Evolutionary conservation across 179 eudicot genomes (phyloP).

Genomic region (Camellia oleifera): DNA sequence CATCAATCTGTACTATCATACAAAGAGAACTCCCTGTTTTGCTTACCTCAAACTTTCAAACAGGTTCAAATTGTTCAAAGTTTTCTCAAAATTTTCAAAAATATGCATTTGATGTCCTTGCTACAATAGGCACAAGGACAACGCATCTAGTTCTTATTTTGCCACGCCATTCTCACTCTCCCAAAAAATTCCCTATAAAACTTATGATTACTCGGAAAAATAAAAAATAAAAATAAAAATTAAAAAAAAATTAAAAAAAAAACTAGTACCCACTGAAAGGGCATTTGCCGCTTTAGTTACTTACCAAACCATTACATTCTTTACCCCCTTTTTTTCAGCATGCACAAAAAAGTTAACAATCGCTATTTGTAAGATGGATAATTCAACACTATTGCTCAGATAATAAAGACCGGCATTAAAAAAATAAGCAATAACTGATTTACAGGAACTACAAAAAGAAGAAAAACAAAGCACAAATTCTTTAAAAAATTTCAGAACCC

Average conservation of each 20-base stretch:
- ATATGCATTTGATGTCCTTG: slow-evolving; percentile 10
- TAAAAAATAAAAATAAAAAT: too few relatives aligned
- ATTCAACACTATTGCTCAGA: not conserved
- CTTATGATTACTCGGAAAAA: not conserved
- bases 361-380: not conserved
- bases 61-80: not conserved
- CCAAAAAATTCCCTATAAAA: not conserved
- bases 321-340: not conserved
- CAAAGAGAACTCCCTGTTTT: not conserved
- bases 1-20: not conserved
- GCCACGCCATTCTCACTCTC: not conserved
- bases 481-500: not conserved
- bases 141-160: not conserved
- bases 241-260: too few relatives aligned
- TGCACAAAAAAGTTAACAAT: not conserved
- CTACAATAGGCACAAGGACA: not conserved
- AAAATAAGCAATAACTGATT: not conserved
- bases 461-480: too few relatives aligned
- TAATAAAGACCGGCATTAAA: too few relatives aligned
- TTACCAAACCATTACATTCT: not conserved
- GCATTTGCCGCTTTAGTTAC: not conserved
- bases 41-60: not conserved
- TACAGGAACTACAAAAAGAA: too few relatives aligned
- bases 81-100: not conserved
- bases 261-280: not conserved